A percentile compares a stretch with the other conserved stretches of the same genome.
Conservation (phyloP, 257 asterid genomes). For the Capsicum pubescens region DNA sequence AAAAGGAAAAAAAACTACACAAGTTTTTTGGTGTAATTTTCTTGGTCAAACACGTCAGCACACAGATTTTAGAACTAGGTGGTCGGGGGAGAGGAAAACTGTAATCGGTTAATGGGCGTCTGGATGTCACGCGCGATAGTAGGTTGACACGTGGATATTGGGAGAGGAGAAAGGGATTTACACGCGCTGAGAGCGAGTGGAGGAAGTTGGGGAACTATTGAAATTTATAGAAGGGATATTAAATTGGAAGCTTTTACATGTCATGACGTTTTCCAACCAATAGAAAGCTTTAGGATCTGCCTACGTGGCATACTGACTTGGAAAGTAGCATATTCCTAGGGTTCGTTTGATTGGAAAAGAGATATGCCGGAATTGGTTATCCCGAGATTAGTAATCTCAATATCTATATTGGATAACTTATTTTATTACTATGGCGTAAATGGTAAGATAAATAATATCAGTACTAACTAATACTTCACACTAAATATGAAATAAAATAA, state of each 20-base stretch:
- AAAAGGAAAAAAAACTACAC: neutral
- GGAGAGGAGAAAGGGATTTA: neutral
- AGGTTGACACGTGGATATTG: neutral
- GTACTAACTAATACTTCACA: no score
- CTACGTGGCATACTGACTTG: constrained; percentile 9
- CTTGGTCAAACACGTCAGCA: constrained; percentile 29
- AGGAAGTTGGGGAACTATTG: neutral
- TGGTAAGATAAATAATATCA: no score
- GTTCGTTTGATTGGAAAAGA: no score
- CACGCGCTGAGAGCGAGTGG: neutral
- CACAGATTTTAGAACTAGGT: constrained; percentile 5
- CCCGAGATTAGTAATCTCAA: no score
- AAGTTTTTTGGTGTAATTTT: neutral
- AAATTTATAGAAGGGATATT: neutral
- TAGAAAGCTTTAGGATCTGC: constrained; percentile 15
- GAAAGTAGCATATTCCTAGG: no score
- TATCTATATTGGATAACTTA: no score
- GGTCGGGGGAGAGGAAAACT: neutral
- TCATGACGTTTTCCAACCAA: constrained; percentile 35
- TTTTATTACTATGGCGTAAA: no score
- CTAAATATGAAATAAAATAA: no score
- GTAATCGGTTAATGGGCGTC: neutral
- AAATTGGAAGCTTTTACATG: neutral
- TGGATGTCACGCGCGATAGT: accelerated
- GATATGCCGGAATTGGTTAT: no score